Evolutionary conservation across 2,329 filamentous ascomycete species (phyloP), one percentile per base, ranked within the genome.

Genomic region (Amphichorda felina): DNA sequence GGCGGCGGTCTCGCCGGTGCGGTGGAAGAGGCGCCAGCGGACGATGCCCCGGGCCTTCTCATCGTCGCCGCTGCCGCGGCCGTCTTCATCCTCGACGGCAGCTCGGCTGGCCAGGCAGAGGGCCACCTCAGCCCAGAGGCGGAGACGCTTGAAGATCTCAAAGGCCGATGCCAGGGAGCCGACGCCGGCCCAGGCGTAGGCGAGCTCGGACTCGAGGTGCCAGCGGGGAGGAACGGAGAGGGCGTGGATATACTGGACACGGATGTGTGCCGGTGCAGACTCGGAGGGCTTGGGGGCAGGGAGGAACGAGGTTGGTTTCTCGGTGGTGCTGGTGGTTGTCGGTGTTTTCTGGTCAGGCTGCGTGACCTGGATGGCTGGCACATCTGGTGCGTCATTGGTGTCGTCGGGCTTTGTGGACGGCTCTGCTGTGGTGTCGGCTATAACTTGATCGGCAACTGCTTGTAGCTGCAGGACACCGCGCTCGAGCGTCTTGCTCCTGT

Each of bases 71-170:
- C 60, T 62, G 2, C 72, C 71, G 5, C 71, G 60, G 2, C 59
- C 75, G 35, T 59, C 62, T 38, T 66, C 62, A 35, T 75, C 72
- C 0, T 79, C 83, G 0, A 18, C 68, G 35, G 59, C 64, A 15
- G 61, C 72, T 31, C 54, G 66, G 51, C 60, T 68, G 10, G 86
- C 88, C 48, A 86, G 80, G 54, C 91, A 98, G 2, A 98, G 68
- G 0, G 91, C 89, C 4, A 88, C 86, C 59, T 98, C 91, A 2
- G 91, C 84, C 87, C 91, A 96, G 55, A 96, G 79, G 38, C 87
- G 79, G 14, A 98, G 63, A 3, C 91, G 74, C 59, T 94, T 88
- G 59, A 96, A 98, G 41, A 98, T 96, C 41, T 95, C 91, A 2
- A 98, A 70, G 0, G 91, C 91, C 1, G 88, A 94, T 4, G 85